Percentiles rank a stretch among this genome's conserved stretches.
Evolutionary conservation across 768 basidiomycete genomes (phyloP).

Genomic region (Termitomyces sp.): DNA sequence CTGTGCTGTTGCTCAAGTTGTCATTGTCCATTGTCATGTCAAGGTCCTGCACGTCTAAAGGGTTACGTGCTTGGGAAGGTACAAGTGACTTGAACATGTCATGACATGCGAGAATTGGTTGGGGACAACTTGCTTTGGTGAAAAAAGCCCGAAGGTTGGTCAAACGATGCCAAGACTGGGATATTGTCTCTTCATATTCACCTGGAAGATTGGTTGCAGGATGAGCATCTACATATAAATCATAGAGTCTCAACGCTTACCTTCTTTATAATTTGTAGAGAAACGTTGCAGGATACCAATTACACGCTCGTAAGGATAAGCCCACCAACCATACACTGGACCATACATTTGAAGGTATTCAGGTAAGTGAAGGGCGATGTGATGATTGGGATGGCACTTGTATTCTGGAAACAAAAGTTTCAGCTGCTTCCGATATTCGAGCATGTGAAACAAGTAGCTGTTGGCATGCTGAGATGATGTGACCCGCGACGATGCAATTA

Average conservation of each 20-base stretch:
- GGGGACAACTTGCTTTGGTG: background rate
- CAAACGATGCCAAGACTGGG: background rate
- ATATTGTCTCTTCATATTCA: constrained; percentile 1
- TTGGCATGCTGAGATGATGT: background rate
- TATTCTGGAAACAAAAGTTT: constrained; percentile 21
- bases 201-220: background rate
- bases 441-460: background rate
- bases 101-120: background rate
- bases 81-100: background rate
- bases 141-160: background rate
- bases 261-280: constrained; percentile 2
- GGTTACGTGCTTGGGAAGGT: background rate
- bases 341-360: constrained; percentile 30
- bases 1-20: background rate
- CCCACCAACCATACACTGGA: constrained; percentile 18
- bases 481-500: constrained; percentile 18
- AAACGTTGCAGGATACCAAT: constrained; percentile 13
- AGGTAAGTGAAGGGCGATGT: constrained; percentile 34
- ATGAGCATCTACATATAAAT: too few relatives aligned
- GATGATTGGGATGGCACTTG: constrained; percentile 33
- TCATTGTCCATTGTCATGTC: background rate
- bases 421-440: background rate
- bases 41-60: background rate
- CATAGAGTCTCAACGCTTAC: background rate
- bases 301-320: constrained; percentile 16